A percentile compares a stretch with the other conserved stretches of the same genome.
phyloP scores from a whole-genome alignment of 2,329 filamentous ascomycete genomes.

The Emmonsia crescens region DNA sequence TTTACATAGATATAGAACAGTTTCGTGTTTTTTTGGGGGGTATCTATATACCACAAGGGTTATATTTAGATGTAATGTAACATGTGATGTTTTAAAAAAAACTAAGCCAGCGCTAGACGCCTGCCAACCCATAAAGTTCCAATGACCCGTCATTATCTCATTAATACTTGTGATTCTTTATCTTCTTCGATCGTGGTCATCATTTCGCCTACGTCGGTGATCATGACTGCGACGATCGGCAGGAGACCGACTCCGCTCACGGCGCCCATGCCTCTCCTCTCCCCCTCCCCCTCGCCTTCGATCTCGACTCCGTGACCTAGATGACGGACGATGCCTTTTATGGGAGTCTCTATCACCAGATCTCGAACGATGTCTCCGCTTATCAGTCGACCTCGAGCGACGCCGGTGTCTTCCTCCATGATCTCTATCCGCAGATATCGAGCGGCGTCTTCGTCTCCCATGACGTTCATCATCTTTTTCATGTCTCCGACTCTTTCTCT shows the following conservation, averaged over 20 bases:
- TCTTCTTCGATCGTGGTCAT: constrained; percentile 15
- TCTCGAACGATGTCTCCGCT: constrained; percentile 7
- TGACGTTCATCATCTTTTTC: constrained; percentile 22
- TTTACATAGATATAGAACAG: constrained; percentile 8
- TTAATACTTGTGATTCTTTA: constrained; percentile 1
- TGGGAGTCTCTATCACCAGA: constrained; percentile 19
- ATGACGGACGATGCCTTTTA: constrained; percentile 17
- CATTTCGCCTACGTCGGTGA: constrained; percentile 20
- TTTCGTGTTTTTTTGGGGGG: neutral
- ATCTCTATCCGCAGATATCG: neutral
- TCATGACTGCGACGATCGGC: constrained; percentile 17
- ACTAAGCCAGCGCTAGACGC: neutral
- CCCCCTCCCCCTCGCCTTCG: constrained; percentile 18
- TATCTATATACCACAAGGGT: neutral
- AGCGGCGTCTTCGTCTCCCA: constrained; percentile 25
- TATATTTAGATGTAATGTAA: neutral
- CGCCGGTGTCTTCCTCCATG: neutral
- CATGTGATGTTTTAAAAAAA: neutral
- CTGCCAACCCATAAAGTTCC: neutral
- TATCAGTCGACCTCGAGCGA: constrained; percentile 11
- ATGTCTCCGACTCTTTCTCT: constrained; percentile 38
- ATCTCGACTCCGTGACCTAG: constrained; percentile 23
- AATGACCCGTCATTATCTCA: constrained; percentile 3
- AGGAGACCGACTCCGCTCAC: constrained; percentile 18
- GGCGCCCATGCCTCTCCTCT: constrained; percentile 16